Percentiles rank a stretch among this genome's conserved stretches.
phyloP scores from a whole-genome alignment of 2,329 filamentous ascomycete genomes.

The Aplosporella prunicola region DNA sequence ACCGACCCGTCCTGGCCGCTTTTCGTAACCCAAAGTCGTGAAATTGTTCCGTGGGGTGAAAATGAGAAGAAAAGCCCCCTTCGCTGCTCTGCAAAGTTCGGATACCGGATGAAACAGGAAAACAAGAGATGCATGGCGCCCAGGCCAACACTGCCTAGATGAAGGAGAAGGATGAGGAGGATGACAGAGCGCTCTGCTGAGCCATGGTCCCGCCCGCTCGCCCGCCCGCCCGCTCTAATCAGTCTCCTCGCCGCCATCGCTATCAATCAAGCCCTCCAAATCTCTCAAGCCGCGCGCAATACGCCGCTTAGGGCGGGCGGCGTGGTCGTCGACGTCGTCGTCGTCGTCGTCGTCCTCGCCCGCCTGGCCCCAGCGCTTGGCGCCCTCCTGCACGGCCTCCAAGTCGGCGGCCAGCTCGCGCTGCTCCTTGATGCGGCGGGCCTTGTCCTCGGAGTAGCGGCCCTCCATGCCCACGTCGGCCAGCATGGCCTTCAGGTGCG shows the following conservation, averaged over 20 bases:
- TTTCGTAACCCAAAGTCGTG: no score
- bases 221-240: no score
- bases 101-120: no score
- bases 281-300: conserved; percentile 14
- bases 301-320: conserved; percentile 14
- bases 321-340: conserved; percentile 17
- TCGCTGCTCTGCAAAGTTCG: no score
- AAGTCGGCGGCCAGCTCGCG: conserved; percentile 78
- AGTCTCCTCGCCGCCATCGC: conserved; percentile 11
- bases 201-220: no score
- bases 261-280: conserved; percentile 12
- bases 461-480: conserved; percentile 79
- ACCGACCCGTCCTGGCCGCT: no score
- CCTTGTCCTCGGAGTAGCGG: conserved; percentile 75
- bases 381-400: conserved; percentile 74
- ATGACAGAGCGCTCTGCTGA: no score
- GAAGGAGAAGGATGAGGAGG: no score
- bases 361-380: conserved; percentile 60
- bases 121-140: no score
- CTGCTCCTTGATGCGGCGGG: conserved; percentile 75
- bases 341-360: conserved; percentile 19
- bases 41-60: no score
- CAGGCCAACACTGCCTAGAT: no score
- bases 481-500: conserved; percentile 70
- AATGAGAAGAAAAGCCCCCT: no score